A percentile compares a stretch with the other conserved stretches of the same genome.
phyloP scores from a whole-genome alignment of 305 asterid species.

The Fraxinus angustifolia region DNA sequence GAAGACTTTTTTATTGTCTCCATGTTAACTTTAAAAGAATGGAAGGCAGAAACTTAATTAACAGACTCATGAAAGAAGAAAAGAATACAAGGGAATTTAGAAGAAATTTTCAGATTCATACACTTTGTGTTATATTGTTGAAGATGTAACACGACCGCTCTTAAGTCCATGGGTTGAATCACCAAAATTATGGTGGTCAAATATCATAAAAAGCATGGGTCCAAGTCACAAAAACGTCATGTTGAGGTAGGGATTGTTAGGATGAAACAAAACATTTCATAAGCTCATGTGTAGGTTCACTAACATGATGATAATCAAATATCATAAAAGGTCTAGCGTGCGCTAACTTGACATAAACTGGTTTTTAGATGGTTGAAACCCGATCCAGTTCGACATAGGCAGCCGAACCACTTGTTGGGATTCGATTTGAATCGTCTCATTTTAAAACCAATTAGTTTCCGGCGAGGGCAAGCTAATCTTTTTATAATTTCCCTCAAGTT shows the following conservation, averaged over 20 bases:
- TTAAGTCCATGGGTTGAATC: not conserved
- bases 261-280: not conserved
- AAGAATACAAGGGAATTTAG: not conserved
- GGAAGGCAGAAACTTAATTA: not conserved
- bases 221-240: not conserved
- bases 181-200: not conserved
- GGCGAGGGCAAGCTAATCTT: not conserved
- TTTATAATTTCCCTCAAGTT: not conserved
- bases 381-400: not conserved
- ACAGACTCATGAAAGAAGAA: not conserved
- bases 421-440: not conserved
- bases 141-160: not conserved
- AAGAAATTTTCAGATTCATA: not conserved
- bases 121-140: not conserved
- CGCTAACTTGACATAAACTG: not conserved
- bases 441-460: not conserved
- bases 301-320: not conserved
- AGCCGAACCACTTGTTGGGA: not conserved
- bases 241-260: not conserved
- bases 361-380: not conserved
- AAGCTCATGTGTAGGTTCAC: not conserved
- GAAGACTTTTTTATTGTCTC: not conserved
- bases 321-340: not conserved
- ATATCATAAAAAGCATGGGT: not conserved
- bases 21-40: not conserved